Base-by-base conservation (phyloP, 768 basidiomycete genomes). In the Kwoniella shandongensis region DNA sequence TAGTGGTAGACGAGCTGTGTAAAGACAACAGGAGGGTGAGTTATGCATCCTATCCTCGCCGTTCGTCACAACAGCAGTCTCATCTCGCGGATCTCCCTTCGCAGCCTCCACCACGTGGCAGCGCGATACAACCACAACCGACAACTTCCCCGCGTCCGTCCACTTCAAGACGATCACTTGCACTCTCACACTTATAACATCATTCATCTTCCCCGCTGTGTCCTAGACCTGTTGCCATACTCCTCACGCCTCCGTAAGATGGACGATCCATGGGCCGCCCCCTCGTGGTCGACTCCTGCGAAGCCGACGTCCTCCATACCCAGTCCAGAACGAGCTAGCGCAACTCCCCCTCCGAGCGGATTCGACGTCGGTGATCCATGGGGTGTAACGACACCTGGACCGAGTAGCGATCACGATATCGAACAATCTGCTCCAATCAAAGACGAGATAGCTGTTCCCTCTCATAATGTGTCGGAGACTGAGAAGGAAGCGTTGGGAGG, bases 231-330 rank as follows among this genome's bases (percentile, higher is more conserved):
- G 26, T n/a, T 11, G 11, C 6, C 44, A 22, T n/a, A 7, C 7
- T 11, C 12, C 38, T 7, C 18, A 40, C 48, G 12, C 2, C 26
- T 27, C 17, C 18, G 2, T 23, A 52, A 0, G 1, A 59, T 59
- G 65, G 70, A 72, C 39, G 70, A 72, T 36, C 70, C 70, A 45
- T 72, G 70, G 70, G 63, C 70, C 39, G 50, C 65, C 11, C 60
- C 65, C 45, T 56, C 60, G 56, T 72, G 67, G 65, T 57, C 61
- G 17, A 64, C 58, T 8, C 56, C 57, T 11, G 52, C 66, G 1
- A 62, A 64, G 49, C 41, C 61, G n/a, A 54, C 64, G 2, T 51
- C 62, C 20, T 40, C 40, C 10, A 40, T 26, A 25, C 52, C 52
- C 32, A 18, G 18, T 8, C 27, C 42, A 1, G 53, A 48, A 23